Conservation (phyloP, 495 filamentous ascomycete species). For the Aspergillus baeticus region DNA sequence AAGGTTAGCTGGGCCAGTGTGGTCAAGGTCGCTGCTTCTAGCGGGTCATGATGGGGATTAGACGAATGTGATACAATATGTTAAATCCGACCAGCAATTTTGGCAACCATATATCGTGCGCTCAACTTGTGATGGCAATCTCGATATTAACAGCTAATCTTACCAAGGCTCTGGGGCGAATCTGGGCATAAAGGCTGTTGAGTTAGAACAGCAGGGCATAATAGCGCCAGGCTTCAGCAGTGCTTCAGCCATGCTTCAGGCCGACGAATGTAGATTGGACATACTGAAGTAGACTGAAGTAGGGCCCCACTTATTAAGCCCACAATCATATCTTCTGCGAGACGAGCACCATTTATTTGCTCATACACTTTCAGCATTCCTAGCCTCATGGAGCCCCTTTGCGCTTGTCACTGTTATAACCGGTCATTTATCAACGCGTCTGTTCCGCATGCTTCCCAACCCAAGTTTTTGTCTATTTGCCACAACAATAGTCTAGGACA, state of each 20-base stretch:
- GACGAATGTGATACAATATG: no score
- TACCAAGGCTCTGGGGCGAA: not conserved
- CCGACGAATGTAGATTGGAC: not conserved
- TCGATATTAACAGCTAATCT: not conserved
- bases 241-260: not conserved
- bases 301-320: no score
- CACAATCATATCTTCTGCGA: no score
- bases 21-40: no score
- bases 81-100: no score
- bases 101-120: no score
- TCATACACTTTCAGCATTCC: not conserved
- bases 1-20: not conserved
- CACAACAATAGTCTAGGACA: not conserved
- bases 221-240: not conserved
- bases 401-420: not conserved
- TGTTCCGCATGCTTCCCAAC: not conserved
- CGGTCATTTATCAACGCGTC: not conserved
- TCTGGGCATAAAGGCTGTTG: not conserved
- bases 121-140: no score
- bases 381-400: not conserved
- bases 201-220: not conserved
- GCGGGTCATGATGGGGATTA: no score
- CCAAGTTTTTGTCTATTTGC: not conserved
- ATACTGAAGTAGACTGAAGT: no score
- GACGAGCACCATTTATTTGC: no score